A percentile compares a stretch with the other conserved stretches of the same genome.
phyloP scores from a whole-genome alignment of 192 early-diverging fungal genomes.

The Entomortierella parvispora region DNA sequence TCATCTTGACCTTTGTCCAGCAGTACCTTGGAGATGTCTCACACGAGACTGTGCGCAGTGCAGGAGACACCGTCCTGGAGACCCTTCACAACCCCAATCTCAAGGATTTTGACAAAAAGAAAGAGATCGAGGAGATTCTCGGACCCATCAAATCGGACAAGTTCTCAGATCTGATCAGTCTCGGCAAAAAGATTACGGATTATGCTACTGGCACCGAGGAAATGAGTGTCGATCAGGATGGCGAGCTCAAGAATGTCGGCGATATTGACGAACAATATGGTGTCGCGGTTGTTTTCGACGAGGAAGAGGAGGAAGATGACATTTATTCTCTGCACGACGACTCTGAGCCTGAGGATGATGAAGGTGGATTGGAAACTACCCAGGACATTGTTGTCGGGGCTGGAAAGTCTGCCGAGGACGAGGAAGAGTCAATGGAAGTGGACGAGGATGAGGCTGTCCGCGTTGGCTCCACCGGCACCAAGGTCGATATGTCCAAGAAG shows the following conservation, averaged over 20 bases:
- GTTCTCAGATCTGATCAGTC: constrained; percentile 89
- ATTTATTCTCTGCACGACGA: constrained; percentile 73
- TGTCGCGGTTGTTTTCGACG: constrained; percentile 96
- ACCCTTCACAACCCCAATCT: constrained; percentile 85
- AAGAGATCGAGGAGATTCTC: constrained; percentile 81
- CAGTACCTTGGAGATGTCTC: constrained; percentile 86
- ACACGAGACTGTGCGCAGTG: constrained; percentile 91
- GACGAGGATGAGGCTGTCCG: constrained; percentile 70
- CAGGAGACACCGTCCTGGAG: constrained; percentile 85
- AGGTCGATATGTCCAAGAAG: constrained; percentile 56
- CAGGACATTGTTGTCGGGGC: constrained; percentile 50
- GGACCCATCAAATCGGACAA: constrained; percentile 77
- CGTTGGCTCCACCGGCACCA: constrained; percentile 55
- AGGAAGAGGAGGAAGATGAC: constrained; percentile 91
- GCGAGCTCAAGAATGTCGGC: constrained; percentile 57
- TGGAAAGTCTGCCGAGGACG: constrained; percentile 43
- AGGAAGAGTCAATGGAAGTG: constrained; percentile 62
- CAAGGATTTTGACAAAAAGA: constrained; percentile 92
- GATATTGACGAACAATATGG: constrained; percentile 89
- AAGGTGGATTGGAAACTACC: constrained; percentile 59
- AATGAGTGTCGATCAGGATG: constrained; percentile 67
- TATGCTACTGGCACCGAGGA: constrained; percentile 67
- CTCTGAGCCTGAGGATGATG: constrained; percentile 69
- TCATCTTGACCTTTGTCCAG: constrained; percentile 87
- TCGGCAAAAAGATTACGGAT: constrained; percentile 96